Base-by-base conservation (phyloP, 495 filamentous ascomycete species). In the Trichoderma orchidacearum region DNA sequence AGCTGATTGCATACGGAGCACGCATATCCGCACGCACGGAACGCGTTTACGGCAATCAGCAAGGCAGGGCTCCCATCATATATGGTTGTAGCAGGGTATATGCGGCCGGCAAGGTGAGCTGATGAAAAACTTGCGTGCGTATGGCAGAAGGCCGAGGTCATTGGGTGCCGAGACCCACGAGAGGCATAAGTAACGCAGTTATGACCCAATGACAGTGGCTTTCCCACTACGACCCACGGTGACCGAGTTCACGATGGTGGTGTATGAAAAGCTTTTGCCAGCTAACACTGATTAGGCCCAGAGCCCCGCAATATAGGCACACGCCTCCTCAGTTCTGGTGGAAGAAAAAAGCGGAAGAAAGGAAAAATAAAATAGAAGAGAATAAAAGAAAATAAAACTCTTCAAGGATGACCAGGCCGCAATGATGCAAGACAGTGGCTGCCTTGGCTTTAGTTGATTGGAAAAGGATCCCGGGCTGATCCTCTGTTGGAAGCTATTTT, bases 241-340 rank as follows among this genome's bases (percentile, higher is more conserved):
- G 41, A 9, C 8, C 41, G 41, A 48, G 41, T 48, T 27, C 41
- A 48, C 41, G 41, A 48, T 48, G 41, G 34, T 36, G 34, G 41
- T 48, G 41, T 48, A 48, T 48, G 41, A 48, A 48, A 48, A 48
- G 41, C 41, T 48, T 48, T 48, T 48, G 41, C 41, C 21, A 48
- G 11, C 21, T 25, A 45, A 48, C 41, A 48, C 11, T n/a, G 18
- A 25, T 48, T 48, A 48, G 41, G 41, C 27, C 41, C 3, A 3
- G 9, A 48, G 41, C 41, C 41, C 41, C 41, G 41, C 41, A 48
- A 23, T 23, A 48, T 48, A 48, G n/a, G 4, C 18, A 48, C 41
- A 48, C 41, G 41, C 41, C 41, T 48, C 41, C 23, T 23, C 41
- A 48, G 9, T 27, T 15, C 7, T 27, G 2, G 3, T 41, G 7